Evolutionary conservation across 2,329 filamentous ascomycete species (phyloP), one percentile per base, ranked within the genome.

Genomic region (Diplodia intermedia): DNA sequence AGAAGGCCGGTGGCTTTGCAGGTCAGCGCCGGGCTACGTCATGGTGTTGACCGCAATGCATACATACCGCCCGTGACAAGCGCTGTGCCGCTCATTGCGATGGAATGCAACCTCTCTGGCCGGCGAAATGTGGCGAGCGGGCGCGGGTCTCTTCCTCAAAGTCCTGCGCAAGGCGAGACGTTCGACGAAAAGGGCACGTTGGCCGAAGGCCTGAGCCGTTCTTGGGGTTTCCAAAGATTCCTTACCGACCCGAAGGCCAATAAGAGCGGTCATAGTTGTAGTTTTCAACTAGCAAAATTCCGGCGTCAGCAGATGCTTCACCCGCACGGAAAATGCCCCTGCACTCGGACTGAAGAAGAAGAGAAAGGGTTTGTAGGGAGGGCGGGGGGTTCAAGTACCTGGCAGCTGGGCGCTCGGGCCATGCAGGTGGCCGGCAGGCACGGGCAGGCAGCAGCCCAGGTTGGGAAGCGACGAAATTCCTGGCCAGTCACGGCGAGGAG

Each of bases 211-310:
- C 38, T 29, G 56, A 31, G 26, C 20, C 47, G 18, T 49, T 74
- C 77, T 72, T 73, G 75, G 77, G 76, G 76, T 84, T 84, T 86
- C 82, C 90, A 92, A 93, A 93, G 90, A 93, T 93, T 93, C 90
- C 90, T 85, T 86, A 83, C 82, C 87, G 86, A 86, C 84, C 86
- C 85, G 83, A 84, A 85, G 86, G 86, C 89, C 88, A 86, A 86
- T 82, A 85, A 84, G 84, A 93, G 90, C 85, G 85, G 90, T 92
- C 90, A 91, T 74, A 87, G 84, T 85, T 83, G 84, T 91, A 91
- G 90, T 91, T 91, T 91, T 91, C 90, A 92, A 91, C 89, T 91
- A 92, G 90, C 90, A 92, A 92, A 91, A 92, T 92, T 86, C 86
- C 87, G 86, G 87, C 88, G 89, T 93, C 91, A 88, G 91, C 92